Base-by-base conservation (phyloP, 768 basidiomycete species). In the Russula earlei region DNA sequence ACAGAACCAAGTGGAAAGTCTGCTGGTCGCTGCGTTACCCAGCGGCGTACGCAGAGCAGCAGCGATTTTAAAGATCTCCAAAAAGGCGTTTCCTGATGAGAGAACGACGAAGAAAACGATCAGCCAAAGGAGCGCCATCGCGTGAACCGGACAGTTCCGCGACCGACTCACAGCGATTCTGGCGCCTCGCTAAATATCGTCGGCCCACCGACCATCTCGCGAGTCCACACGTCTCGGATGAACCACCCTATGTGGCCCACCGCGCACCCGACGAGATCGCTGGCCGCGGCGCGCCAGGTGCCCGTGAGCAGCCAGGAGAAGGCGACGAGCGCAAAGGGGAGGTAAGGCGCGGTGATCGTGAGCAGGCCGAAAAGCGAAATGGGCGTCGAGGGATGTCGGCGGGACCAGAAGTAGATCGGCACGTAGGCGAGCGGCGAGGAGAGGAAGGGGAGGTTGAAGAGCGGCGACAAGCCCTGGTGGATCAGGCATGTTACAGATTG, bases 341-440 rank as follows among this genome's bases (percentile, higher is more conserved):
- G 83, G 69, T 99, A 97, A 0, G 95, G 91, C 0, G 95, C 95
- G 0, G 91, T 87, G 66, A 99, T 93, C 4, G 91, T 97, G 65
- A 98, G 77, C 25, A 98, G 74, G 9, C 95, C 95, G 64, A 99
- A 96, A 15, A 99, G 80, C 3, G 91, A 94, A 55, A 99, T 92
- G n/a, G 91, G 91, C 4, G 92, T 91, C 4, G 86, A 83, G 3
- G 95, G 93, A 67, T 99, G 95, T 20, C 93, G 79, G 51, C 95
- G 76, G 17, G 93, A 92, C 96, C 96, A 99, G 57, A 98, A 76
- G 69, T 99, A 99, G 38, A 97, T 96, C 3, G 95, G 87, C 2
- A 95, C 90, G 66, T 95, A 96, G 0, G 93, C 92, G 29, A 95
- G 79, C 0, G 92, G 84, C 0, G 91, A 89, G 5, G 93, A 94